Evolutionary conservation across 306 rosid genomes (phyloP).

Genomic region (Pachyrhizus erosus): DNA sequence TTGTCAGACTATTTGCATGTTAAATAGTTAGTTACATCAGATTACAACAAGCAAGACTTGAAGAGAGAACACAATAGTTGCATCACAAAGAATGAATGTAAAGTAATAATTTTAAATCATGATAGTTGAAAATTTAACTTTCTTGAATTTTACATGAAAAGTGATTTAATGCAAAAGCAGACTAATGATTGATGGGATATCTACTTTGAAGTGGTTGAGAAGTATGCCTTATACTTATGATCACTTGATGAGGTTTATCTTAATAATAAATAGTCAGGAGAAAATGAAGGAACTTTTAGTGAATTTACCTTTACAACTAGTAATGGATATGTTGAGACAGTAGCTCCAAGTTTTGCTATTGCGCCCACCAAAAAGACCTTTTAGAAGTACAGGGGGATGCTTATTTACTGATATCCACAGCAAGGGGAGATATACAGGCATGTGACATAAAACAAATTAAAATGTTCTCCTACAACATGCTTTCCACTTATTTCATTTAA

Average conservation of each 20-base stretch:
- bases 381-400: conserved; percentile 42
- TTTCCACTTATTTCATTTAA: conserved; percentile 25
- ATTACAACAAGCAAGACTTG: not conserved
- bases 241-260: not conserved
- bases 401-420: conserved; percentile 23
- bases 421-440: conserved; percentile 32
- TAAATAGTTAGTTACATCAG: conserved; percentile 3
- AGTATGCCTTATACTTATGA: not conserved
- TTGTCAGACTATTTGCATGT: not conserved
- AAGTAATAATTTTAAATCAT: not conserved
- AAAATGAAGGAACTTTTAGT: conserved; percentile 21
- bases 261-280: not conserved
- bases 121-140: not conserved
- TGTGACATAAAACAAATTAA: conserved; percentile 22
- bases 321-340: conserved; percentile 77
- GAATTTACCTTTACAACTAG: conserved; percentile 81
- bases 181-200: conserved; percentile 5
- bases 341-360: conserved; percentile 89
- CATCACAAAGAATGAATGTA: not conserved
- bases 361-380: conserved; percentile 81
- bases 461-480: conserved; percentile 20
- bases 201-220: not conserved
- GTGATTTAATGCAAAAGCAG: not conserved
- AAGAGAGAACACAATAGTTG: conserved; percentile 6
- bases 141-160: not conserved